Base-by-base conservation (phyloP, 2,329 filamentous ascomycete species). In the Fusarium protoensiforme region DNA sequence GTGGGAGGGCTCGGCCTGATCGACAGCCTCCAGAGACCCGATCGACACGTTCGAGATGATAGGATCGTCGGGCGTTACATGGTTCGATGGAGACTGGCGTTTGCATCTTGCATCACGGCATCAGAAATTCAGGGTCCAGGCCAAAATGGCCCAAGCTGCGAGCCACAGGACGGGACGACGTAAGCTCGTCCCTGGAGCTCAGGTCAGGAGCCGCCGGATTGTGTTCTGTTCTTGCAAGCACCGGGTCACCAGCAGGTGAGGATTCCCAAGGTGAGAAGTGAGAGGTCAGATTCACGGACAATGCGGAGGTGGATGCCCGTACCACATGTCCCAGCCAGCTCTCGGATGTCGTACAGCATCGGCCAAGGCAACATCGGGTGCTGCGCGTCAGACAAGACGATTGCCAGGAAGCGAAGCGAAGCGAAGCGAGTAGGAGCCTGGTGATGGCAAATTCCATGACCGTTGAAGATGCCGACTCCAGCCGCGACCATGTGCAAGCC, bases 121-220 rank as follows among this genome's bases (percentile, higher is more conserved):
- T 58, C 43, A 53, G 41, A 63, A 75, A 60, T 61, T 72, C 68
- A 68, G 73, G 72, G 70, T 75, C 68, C 65, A 72, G 60, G 51
- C 46, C 54, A 66, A 16, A 64, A 51, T 73, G 65, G 72, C 51
- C 74, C 68, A 68, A 73, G 63, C 72, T 61, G 61, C 51, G 61
- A 64, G 51, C 63, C 53, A 72, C n/a, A 38, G 58, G 29, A 67
- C 43, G 62, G 35, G 63, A 61, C 58, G 72, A 62, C 22, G 53
- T 68, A 33, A 39, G 60, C 53, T 60, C 53, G 59, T 43, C 60
- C 54, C 35, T 24, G 41, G 24, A 46, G 43, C 43, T 38, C 16
- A 51, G 57, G 36, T 38, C 36, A 62, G 48, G 43, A 46, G 27
- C 41, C 41, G 56, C 61, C 43, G 41, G 36, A 58, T n/a, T n/a